Base-by-base conservation (phyloP, 2,329 filamentous ascomycete species). In the Fusarium sp. region DNA sequence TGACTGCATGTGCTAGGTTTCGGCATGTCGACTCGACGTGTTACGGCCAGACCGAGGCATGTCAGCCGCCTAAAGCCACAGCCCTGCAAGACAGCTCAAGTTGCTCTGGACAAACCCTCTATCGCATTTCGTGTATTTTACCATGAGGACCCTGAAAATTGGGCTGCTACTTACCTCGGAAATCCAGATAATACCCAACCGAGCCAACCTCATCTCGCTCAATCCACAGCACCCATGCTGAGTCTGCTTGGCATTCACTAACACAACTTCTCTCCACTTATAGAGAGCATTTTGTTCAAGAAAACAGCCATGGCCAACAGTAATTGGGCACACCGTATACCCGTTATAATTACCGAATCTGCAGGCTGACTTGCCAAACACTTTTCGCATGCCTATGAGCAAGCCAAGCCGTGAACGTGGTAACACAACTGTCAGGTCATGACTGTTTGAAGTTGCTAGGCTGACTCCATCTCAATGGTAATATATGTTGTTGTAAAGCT, bases 1-100 rank as follows among this genome's bases (percentile, higher is more conserved):
- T 74, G 72, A 74, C 71, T 74, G 68, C 71, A 74, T 73, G 28
- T 64, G 43, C 33, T 46, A 38, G 40, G 50, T 33, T 25, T 61
- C 37, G 37, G 40, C 32, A 54, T 47, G 33, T 32, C 46, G 37
- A 64, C 44, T 67, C 46, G 19, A 64, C 49, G 49, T 54, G 43
- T 64, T 19, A 74, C 72, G 72, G 68, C 47, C 53, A 56, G 60
- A 43, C 72, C 72, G 72, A 74, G 53, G 68, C 67, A 72, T 74
- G 71, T 74, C 71, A 69, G 71, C 71, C 71, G 71, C 60, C 52
- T 33, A 59, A 37, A 72, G 54, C 56, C 71, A 72, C 71, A 74
- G 71, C 68, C 71, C 60, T 74, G 60, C 56, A 13, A 33, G n/a
- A 73, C 60, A 72, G 15, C 37, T 35, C 40, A 52, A 56, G 44